These are phyloP conservation scores for Eucalyptus pauciflora DNA, from an alignment of 345 rosid genomes.

Conservation along the genomic window DNA sequence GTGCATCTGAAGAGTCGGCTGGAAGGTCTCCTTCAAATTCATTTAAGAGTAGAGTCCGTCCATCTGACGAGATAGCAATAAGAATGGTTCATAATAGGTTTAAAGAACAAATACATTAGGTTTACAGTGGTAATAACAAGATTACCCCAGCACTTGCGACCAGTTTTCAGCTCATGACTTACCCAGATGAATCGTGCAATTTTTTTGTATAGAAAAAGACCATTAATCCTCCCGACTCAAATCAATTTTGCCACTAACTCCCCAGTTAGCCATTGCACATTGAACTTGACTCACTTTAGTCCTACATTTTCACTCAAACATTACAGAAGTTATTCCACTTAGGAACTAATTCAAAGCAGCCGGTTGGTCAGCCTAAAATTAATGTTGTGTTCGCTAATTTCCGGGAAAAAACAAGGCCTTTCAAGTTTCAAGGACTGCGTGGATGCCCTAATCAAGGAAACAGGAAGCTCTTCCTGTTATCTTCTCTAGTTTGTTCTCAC, in stretches of 20 bases:
- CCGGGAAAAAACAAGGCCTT: background rate
- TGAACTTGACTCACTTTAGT: background rate
- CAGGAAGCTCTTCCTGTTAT: background rate
- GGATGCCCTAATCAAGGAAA: background rate
- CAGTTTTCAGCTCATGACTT: background rate
- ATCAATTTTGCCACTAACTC: background rate
- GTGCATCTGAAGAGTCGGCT: slow-evolving; percentile 37
- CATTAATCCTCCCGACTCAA: background rate
- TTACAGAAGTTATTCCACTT: background rate
- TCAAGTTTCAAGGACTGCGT: background rate
- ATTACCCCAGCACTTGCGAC: background rate
- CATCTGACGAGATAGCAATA: slow-evolving; percentile 24
- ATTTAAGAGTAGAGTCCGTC: slow-evolving; percentile 40
- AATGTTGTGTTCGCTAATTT: background rate
- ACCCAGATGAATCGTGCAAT: background rate
- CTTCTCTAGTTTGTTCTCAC: background rate
- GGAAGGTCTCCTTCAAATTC: slow-evolving; percentile 69
- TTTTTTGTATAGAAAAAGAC: background rate
- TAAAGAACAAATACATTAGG: background rate
- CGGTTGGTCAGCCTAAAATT: background rate
- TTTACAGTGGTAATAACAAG: background rate
- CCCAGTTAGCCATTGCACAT: background rate
- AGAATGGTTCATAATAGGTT: rapidly evolving
- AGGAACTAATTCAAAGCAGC: background rate
- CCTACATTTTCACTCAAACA: background rate